Evolutionary conservation across 441 rosid species (phyloP).

Genomic region (Breynia disticha): DNA sequence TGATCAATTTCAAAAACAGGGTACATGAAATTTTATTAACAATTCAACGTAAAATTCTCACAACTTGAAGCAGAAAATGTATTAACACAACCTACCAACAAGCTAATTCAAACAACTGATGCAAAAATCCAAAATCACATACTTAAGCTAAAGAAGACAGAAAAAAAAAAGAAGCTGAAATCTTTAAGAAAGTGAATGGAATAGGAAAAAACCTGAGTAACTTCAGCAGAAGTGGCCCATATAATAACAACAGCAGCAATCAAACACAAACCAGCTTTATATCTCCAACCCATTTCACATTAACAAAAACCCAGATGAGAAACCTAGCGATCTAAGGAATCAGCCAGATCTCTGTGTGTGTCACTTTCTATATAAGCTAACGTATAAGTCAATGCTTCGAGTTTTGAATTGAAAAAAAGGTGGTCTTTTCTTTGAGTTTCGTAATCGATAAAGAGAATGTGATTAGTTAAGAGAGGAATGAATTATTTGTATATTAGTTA

Average conservation of each 20-base stretch:
- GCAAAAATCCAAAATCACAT: not conserved
- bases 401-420: no score
- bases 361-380: no score
- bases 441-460: no score
- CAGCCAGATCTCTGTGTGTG: conserved; percentile 13
- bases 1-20: no score
- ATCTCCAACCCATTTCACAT: conserved; percentile 64
- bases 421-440: no score
- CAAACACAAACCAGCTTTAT: conserved; percentile 77
- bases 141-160: not conserved
- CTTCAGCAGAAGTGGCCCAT: conserved; percentile 99
- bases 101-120: not conserved
- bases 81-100: no score
- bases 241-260: conserved; percentile 83
- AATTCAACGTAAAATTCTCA: no score
- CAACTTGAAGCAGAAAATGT: no score
- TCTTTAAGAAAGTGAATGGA: not conserved
- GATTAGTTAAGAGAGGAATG: no score
- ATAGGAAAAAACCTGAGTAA: conserved; percentile 65
- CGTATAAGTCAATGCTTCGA: no score
- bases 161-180: not conserved
- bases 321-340: conserved; percentile 15
- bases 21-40: no score
- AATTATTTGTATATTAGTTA: no score
- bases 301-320: not conserved